Evolutionary conservation across 2,329 filamentous ascomycete genomes (phyloP), one percentile per base, ranked within the genome.

Genomic region (Coniochaeta sp.): DNA sequence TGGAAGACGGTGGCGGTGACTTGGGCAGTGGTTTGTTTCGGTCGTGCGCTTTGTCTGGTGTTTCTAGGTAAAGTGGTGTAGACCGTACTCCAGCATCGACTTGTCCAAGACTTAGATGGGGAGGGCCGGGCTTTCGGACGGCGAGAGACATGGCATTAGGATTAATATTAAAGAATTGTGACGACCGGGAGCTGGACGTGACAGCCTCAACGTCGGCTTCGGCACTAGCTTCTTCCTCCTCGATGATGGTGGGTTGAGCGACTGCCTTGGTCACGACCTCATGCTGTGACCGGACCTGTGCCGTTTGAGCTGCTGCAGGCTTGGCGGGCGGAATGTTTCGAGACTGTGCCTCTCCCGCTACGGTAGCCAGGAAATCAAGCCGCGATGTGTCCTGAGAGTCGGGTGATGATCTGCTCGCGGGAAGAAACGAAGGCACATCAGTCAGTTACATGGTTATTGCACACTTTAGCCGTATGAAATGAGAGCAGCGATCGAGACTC

Each of bases 1-100:
- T 71, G 69, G 81, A 71, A 59, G 81, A 73, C 65, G 71, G 70
- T 61, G 83, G 82, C 7, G 83, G 82, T 8, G 82, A 85, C 63
- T 76, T 83, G 12, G 82, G 81, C 4, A 83, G 68, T 28, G 80
- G 80, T 64, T 83, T 84, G 70, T 80, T 47, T n/a, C 80, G 75
- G 64, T 79, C 66, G 71, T 58, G 66, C 54, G 56, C 64, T 54
- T 64, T 57, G 55, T 57, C 55, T 17, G 38, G 55, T 22, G 54
- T 56, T 34, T 56, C 54, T 22, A 56, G 54, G 30, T 38, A 26
- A 10, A 28, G 54, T 26, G 28, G 54, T 58, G 67, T 65, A 59
- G 68, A 62, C 64, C 62, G 65, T 61, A 64, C 58, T 60, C 64
- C 63, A 54, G 66, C 65, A 63, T 77, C 74, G 67, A 76, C 72